Evolutionary conservation across 768 basidiomycete genomes (phyloP), one percentile per base, ranked within the genome.

Genomic region (Collybiopsis confluens): DNA sequence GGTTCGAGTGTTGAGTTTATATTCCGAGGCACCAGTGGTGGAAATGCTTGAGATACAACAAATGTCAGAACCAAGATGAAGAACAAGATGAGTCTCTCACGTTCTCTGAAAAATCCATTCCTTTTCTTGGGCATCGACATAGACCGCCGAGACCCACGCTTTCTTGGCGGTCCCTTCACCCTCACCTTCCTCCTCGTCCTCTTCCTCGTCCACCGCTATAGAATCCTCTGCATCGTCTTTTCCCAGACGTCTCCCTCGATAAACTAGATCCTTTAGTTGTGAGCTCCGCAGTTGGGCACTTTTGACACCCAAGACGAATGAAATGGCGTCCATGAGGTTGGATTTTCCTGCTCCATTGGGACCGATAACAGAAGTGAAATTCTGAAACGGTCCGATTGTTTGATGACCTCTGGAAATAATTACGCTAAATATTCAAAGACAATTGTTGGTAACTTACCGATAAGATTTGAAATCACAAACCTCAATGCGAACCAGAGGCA

Each of bases 311-410:
- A 99, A 85, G 8, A 98, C 97, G 66, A 99, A 98, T 3, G 97
- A 98, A 59, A 99, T 98, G 48, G 97, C 97, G 66, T 99, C 97
- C 97, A 98, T 98, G 53, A 98, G 83, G 68, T 99, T 99, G 9
- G 93, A 96, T 67, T 99, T 98, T 56, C 97, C 97, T 1, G 96
- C 93, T 54, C 97, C 96, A 86, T 99, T 98, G 33, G 97, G 96
- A 20, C 97, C 97, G 61, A 99, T 98, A 52, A 98, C 80, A 10
- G 92, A 96, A 0, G 96, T 95, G 71, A 99, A 99, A 63, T 86
- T 85, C 72, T 81, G 84, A 74, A 95, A 94, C 1, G 93, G 93
- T 1, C 93, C 94, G 45, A 95, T 92, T 26, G 82, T 80, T 67
- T 93, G 90, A 65, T 89, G 86, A 36, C 87, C 86, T 55, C 88